Percentiles rank a stretch among this genome's conserved stretches.
Evolutionary conservation across 2,329 filamentous ascomycete genomes (phyloP).

Genomic region (Colletotrichum sp.): DNA sequence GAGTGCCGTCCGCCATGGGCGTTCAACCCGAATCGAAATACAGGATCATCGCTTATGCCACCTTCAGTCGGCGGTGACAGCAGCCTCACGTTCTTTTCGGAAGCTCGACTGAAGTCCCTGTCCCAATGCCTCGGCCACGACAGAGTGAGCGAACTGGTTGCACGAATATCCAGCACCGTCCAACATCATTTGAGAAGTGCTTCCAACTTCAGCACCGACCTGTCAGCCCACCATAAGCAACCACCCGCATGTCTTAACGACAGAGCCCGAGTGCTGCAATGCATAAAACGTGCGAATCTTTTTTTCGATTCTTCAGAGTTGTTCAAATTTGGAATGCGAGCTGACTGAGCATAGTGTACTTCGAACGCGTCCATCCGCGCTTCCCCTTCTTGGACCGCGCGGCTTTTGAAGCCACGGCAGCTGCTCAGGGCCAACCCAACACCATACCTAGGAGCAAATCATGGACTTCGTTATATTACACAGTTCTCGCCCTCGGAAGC

Average conservation of each 20-base stretch:
- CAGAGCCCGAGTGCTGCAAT: background rate
- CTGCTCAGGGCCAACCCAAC: background rate
- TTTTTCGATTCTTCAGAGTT: no score
- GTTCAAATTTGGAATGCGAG: background rate
- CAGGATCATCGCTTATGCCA: background rate
- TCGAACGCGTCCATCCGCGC: slow-evolving; percentile 37
- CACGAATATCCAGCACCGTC: slow-evolving; percentile 30
- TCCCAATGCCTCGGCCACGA: slow-evolving; percentile 31
- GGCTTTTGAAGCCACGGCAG: slow-evolving; percentile 6
- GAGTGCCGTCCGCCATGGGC: background rate
- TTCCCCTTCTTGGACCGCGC: slow-evolving; percentile 39
- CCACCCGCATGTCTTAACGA: background rate
- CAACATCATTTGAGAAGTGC: background rate
- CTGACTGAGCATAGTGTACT: slow-evolving; percentile 33
- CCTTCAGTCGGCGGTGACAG: slow-evolving; percentile 6
- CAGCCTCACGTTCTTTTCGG: slow-evolving; percentile 32
- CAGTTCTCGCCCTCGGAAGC: slow-evolving; percentile 35
- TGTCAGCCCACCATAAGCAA: background rate
- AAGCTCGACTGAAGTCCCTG: slow-evolving; percentile 34
- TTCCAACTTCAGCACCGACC: background rate
- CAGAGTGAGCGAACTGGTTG: slow-evolving; percentile 30
- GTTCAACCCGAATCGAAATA: background rate
- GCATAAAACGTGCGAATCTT: slow-evolving; percentile 2
- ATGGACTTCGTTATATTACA: slow-evolving; percentile 39
- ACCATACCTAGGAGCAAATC: slow-evolving; percentile 10